A percentile compares a stretch with the other conserved stretches of the same genome.
phyloP scores from a whole-genome alignment of 176 grass and related monocot genomes.

The Alloteropsis semialata region DNA sequence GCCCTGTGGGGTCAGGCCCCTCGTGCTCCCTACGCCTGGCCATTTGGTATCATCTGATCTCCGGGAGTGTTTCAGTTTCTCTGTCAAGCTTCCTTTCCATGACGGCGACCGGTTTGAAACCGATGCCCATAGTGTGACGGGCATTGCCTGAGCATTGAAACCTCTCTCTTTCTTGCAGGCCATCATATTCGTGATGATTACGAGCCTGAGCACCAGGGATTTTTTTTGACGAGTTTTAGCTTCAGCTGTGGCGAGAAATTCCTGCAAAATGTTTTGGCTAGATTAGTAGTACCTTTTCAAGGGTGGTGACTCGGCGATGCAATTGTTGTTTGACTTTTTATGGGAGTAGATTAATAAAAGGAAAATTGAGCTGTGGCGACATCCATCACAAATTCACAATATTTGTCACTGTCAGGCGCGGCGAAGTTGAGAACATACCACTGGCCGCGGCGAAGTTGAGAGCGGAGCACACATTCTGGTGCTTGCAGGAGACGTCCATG shows the following conservation, averaged over 20 bases:
- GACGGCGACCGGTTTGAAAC: conserved; percentile 31
- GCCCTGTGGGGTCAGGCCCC: conserved; percentile 1
- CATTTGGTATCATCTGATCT: not conserved
- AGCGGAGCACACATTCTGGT: too few species aligned
- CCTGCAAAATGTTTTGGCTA: not conserved
- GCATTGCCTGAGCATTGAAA: not conserved
- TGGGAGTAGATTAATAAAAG: too few species aligned
- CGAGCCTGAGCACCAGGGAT: not conserved
- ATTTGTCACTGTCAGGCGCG: not conserved
- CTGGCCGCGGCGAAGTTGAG: too few species aligned
- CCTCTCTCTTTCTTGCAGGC: conserved; percentile 2
- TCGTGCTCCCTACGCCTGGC: not conserved
- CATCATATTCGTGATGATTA: conserved; percentile 5
- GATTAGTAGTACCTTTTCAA: not conserved
- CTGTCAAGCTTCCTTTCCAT: conserved; percentile 28
- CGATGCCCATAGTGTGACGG: conserved; percentile 30
- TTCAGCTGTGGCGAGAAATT: not conserved
- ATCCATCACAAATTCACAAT: too few species aligned
- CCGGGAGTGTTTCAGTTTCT: conserved; percentile 28
- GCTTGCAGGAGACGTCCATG: too few species aligned
- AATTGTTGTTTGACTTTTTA: not conserved
- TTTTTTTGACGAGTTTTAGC: not conserved
- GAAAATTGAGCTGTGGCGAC: too few species aligned
- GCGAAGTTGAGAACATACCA: too few species aligned
- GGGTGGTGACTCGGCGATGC: not conserved